Conservation (phyloP, 495 filamentous ascomycete genomes). For the Trichoderma parareesei region DNA sequence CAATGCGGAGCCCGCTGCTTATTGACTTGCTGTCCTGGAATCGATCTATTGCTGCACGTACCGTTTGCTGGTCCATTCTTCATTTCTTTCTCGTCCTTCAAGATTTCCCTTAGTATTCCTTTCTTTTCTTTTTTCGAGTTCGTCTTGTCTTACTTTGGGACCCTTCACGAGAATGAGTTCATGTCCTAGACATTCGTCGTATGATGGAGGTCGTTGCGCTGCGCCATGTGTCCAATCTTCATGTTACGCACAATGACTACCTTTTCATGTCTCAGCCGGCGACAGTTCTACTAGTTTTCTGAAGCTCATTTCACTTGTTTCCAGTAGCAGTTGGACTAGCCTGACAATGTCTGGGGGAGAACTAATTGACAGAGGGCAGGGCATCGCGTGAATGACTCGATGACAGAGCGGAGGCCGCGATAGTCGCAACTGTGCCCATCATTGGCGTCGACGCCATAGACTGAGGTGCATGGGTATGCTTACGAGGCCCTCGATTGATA, state of each 20-base stretch:
- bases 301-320: constrained; percentile 1
- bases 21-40: not conserved
- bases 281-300: not conserved
- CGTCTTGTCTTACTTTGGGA: not conserved
- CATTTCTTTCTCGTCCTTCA: no score
- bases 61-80: not conserved
- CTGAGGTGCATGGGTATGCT: not conserved
- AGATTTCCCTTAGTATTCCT: not conserved
- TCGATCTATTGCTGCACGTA: constrained; percentile 7
- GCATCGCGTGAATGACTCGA: not conserved
- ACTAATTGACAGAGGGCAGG: not conserved
- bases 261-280: not conserved
- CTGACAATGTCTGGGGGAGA: not conserved
- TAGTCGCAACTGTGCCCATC: not conserved
- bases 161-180: not conserved
- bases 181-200: not conserved
- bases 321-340: not conserved
- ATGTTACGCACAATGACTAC: no score
- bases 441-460: not conserved
- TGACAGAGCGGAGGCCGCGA: not conserved
- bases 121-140: not conserved
- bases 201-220: not conserved
- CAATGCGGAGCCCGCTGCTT: constrained; percentile 8
- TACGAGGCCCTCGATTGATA: not conserved
- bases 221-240: not conserved